phyloP scores from a whole-genome alignment of 208 protist genomes.

The Porcisia hertigi region DNA sequence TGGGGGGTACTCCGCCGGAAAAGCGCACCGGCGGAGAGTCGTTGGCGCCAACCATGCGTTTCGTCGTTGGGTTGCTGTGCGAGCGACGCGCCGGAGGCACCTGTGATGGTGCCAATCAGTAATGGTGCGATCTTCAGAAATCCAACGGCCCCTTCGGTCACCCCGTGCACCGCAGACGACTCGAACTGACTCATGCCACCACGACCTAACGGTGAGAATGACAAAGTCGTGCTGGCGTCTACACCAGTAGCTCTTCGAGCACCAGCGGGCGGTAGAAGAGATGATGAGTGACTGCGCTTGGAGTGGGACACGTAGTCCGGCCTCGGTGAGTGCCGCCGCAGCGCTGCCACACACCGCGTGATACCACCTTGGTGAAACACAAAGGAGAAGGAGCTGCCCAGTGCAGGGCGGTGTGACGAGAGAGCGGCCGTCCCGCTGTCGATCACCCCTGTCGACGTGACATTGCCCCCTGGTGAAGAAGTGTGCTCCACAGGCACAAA shows the following conservation, averaged over 20 bases:
- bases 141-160: background rate
- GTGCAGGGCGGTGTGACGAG: background rate
- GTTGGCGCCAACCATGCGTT: slow-evolving; percentile 11
- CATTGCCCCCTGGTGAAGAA: background rate
- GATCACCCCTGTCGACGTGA: background rate
- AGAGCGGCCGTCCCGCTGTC: background rate
- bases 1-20: background rate
- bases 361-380: slow-evolving; percentile 44
- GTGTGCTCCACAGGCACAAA: background rate
- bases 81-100: background rate
- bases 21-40: background rate
- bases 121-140: background rate
- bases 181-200: background rate
- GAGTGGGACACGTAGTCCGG: slow-evolving; percentile 11
- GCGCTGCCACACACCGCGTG: slow-evolving; percentile 32
- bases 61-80: background rate
- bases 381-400: slow-evolving; percentile 16
- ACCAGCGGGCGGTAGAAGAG: background rate
- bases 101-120: background rate
- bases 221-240: background rate
- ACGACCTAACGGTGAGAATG: background rate
- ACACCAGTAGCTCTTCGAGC: background rate
- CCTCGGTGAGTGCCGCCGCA: slow-evolving; percentile 20
- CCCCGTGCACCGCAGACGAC: background rate
- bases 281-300: slow-evolving; percentile 5